These are phyloP conservation scores for Eruca vesicaria DNA, from an alignment of 441 rosid genomes.

Conservation along the genomic window DNA sequence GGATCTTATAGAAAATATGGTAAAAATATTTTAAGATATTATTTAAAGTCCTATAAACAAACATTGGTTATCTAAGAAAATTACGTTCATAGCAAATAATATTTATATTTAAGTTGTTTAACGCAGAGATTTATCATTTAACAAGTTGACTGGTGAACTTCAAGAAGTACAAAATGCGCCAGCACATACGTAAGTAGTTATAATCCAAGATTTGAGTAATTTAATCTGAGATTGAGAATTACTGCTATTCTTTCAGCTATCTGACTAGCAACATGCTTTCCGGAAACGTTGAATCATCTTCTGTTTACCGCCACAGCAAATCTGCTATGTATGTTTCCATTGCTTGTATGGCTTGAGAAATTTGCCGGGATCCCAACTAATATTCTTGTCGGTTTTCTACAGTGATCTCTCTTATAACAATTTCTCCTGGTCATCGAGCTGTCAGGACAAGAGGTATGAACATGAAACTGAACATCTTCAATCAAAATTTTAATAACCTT, in stretches of 20 bases:
- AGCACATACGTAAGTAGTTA: conserved; percentile 6
- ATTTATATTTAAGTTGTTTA: background rate
- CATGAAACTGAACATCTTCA: background rate
- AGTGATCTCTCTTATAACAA: conserved; percentile 83
- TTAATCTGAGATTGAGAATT: background rate
- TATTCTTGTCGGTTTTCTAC: conserved; percentile 10
- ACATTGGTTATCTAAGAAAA: background rate
- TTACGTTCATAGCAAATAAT: background rate
- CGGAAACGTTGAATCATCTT: conserved; percentile 51
- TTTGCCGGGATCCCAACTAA: background rate
- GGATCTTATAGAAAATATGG: too few relatives aligned
- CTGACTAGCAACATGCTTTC: conserved; percentile 57
- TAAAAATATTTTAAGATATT: too few relatives aligned
- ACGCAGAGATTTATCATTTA: conserved; percentile 27
- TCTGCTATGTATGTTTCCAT: conserved; percentile 18
- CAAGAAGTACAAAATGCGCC: background rate
- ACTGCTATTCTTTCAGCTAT: conserved; percentile 42
- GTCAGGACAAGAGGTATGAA: conserved; percentile 45
- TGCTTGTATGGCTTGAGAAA: background rate
- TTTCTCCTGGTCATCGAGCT: conserved; percentile 50
- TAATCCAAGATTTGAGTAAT: background rate
- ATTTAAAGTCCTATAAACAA: background rate
- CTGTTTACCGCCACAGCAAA: conserved; percentile 7
- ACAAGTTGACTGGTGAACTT: conserved; percentile 23
- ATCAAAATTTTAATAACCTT: background rate